Conservation (phyloP, 2,329 filamentous ascomycete genomes). For the Zopfia rhizophila region DNA sequence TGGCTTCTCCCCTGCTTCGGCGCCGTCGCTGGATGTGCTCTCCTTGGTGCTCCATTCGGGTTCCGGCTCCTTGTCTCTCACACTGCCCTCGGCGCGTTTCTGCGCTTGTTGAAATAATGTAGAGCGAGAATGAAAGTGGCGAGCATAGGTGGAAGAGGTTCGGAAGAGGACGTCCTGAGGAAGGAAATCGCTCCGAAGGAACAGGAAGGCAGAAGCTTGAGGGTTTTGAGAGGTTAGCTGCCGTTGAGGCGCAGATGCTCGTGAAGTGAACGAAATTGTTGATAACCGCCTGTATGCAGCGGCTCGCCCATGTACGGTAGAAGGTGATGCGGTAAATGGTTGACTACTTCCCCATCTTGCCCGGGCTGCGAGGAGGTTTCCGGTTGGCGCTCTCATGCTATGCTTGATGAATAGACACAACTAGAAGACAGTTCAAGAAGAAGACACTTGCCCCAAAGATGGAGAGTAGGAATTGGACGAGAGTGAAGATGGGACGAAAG, state of each 20-base stretch:
- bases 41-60: conserved; percentile 50
- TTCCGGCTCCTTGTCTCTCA: conserved; percentile 44
- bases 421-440: conserved; percentile 1
- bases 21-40: conserved; percentile 52
- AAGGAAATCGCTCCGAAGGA: conserved; percentile 57
- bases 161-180: conserved; percentile 52
- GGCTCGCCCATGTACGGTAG: conserved; percentile 57
- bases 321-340: conserved; percentile 48
- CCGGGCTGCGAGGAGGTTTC: conserved; percentile 53
- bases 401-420: conserved; percentile 12
- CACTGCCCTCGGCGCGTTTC: conserved; percentile 46
- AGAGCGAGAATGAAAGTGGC: conserved; percentile 57
- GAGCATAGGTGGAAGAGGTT: conserved; percentile 54
- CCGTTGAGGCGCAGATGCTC: conserved; percentile 37
- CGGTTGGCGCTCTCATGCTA: conserved; percentile 59
- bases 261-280: conserved; percentile 33
- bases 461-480: conserved; percentile 21
- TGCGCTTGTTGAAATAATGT: conserved; percentile 46
- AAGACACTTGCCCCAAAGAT: conserved; percentile 12
- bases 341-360: conserved; percentile 52
- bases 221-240: conserved; percentile 19
- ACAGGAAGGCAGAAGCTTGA: conserved; percentile 41
- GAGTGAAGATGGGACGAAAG: conserved; percentile 33
- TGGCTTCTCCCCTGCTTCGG: conserved; percentile 43
- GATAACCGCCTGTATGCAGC: conserved; percentile 61